A percentile compares a stretch with the other conserved stretches of the same genome.
These are phyloP conservation scores for Daldinia loculata DNA, from an alignment of 495 filamentous ascomycete genomes.

Conservation along the genomic window DNA sequence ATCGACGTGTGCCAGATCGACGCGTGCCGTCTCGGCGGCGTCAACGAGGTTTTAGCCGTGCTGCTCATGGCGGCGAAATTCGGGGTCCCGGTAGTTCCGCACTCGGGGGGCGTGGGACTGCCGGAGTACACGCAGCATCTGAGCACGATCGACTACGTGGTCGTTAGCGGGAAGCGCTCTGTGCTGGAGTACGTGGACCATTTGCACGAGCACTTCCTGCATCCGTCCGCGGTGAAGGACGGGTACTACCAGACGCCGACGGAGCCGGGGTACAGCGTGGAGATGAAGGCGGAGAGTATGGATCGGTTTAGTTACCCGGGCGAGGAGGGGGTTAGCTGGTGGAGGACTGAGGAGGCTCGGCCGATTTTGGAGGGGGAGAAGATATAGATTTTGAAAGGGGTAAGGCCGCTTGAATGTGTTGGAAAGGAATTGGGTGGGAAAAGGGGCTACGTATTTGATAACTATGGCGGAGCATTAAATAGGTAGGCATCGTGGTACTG, in stretches of 20 bases:
- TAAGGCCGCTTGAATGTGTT: neutral
- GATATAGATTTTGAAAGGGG: slow-evolving; percentile 45
- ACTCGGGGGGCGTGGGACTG: slow-evolving; percentile 87
- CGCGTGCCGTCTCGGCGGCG: slow-evolving; percentile 88
- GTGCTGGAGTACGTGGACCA: slow-evolving; percentile 94
- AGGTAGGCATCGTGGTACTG: neutral
- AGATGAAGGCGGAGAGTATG: slow-evolving; percentile 93
- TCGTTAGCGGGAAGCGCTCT: slow-evolving; percentile 80
- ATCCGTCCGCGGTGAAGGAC: slow-evolving; percentile 80
- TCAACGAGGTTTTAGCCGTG: slow-evolving; percentile 94
- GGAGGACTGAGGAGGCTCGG: slow-evolving; percentile 75
- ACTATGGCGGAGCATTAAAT: neutral
- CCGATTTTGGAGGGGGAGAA: slow-evolving; percentile 68
- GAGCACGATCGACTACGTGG: slow-evolving; percentile 93
- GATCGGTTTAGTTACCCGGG: slow-evolving; percentile 78
- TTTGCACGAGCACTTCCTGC: slow-evolving; percentile 90
- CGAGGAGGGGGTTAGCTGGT: slow-evolving; percentile 80
- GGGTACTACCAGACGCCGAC: slow-evolving; percentile 88
- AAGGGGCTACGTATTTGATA: neutral
- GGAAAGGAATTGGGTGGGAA: neutral
- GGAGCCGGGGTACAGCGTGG: slow-evolving; percentile 85
- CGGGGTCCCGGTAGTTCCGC: slow-evolving; percentile 83
- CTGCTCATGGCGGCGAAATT: slow-evolving; percentile 89
- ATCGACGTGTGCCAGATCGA: slow-evolving; percentile 92
- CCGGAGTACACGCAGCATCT: slow-evolving; percentile 96